These are phyloP conservation scores for Rostrohypoxylon terebratum DNA, from an alignment of 495 filamentous ascomycete species.

Conservation along the genomic window DNA sequence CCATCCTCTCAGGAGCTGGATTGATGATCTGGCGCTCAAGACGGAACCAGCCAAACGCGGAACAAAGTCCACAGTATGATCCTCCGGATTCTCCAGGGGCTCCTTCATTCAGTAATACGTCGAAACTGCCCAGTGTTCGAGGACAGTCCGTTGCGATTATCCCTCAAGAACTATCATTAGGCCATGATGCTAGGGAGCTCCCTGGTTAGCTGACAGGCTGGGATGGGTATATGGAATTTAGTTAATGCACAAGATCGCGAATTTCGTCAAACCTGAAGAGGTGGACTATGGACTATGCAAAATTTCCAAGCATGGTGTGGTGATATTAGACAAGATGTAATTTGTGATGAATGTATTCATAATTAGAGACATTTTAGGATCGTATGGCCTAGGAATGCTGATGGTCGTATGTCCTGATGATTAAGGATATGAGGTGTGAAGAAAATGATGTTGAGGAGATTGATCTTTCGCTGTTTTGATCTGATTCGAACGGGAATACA, in stretches of 20 bases:
- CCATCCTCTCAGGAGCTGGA: slow-evolving; percentile 26
- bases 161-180: slow-evolving; percentile 15
- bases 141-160: not conserved
- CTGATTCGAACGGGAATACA: not conserved
- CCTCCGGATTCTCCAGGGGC: too few relatives aligned
- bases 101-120: not conserved
- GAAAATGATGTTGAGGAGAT: too few relatives aligned
- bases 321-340: too few relatives aligned
- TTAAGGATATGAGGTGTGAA: too few relatives aligned
- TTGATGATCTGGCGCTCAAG: slow-evolving; percentile 26
- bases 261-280: not conserved
- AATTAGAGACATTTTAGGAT: too few relatives aligned
- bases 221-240: not conserved
- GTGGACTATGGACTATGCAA: not conserved
- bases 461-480: too few relatives aligned
- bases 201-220: not conserved
- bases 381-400: too few relatives aligned
- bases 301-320: not conserved
- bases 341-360: not conserved
- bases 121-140: not conserved
- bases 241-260: not conserved
- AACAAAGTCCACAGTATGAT: not conserved
- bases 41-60: not conserved
- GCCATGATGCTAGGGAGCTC: slow-evolving; percentile 13
- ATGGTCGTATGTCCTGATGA: too few relatives aligned